Evolutionary conservation across 2,329 filamentous ascomycete species (phyloP).

Genomic region (Trichoderma sp.): DNA sequence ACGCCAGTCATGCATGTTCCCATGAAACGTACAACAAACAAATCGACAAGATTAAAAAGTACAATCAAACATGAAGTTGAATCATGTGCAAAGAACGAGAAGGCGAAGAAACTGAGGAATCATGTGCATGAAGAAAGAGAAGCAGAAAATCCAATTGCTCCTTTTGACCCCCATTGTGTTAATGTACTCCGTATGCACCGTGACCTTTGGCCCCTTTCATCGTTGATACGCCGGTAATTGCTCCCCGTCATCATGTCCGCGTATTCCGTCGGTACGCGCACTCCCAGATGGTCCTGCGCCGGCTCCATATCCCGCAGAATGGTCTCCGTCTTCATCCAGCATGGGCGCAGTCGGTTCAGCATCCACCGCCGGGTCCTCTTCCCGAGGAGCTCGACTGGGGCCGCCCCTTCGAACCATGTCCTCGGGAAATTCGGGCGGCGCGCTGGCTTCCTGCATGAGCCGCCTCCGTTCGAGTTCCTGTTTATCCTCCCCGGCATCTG

Average conservation of each 20-base stretch:
- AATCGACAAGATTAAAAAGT: neutral
- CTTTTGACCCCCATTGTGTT: neutral
- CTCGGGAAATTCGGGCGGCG: constrained; percentile 60
- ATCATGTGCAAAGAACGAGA: neutral
- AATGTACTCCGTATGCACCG: neutral
- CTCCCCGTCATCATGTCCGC: constrained; percentile 34
- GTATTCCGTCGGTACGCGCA: neutral
- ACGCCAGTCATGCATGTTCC: constrained; percentile 23
- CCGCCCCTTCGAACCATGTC: constrained; percentile 49
- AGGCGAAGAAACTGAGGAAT: neutral
- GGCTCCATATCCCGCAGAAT: constrained; percentile 44
- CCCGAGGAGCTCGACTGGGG: constrained; percentile 36
- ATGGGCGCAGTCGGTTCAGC: constrained; percentile 59
- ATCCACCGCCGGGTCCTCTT: constrained; percentile 30
- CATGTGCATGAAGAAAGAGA: neutral
- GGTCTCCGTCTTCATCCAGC: constrained; percentile 58
- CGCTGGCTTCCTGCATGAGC: constrained; percentile 65
- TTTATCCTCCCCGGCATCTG: constrained; percentile 65
- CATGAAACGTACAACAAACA: neutral
- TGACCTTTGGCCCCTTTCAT: constrained; percentile 33
- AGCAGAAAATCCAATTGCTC: neutral
- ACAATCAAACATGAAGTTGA: neutral
- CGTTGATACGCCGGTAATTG: constrained; percentile 47
- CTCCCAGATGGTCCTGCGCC: constrained; percentile 34
- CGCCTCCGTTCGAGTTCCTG: constrained; percentile 71